Percentiles rank a stretch among this genome's conserved stretches.
phyloP scores from a whole-genome alignment of 495 filamentous ascomycete species.

The Cenococcum geophilum region DNA sequence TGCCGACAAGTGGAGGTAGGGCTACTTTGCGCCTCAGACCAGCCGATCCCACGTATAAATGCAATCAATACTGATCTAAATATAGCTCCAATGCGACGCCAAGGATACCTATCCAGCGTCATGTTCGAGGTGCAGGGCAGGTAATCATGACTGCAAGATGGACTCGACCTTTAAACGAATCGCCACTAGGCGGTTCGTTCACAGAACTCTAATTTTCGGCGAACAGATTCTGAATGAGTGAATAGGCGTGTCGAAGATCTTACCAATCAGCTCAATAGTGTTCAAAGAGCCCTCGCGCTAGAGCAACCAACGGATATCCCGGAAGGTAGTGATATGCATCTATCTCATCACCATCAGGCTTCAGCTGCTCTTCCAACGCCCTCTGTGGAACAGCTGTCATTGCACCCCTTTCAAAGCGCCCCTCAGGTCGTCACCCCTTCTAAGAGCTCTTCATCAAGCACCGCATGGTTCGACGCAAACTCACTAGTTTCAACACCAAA shows the following conservation, averaged over 20 bases:
- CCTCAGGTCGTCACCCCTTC: not conserved
- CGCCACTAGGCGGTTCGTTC: conserved; percentile 8
- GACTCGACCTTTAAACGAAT: conserved; percentile 20
- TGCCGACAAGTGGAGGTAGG: conserved; percentile 10
- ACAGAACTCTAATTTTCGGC: not conserved
- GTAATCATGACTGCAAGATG: conserved; percentile 15
- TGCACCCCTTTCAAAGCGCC: not conserved
- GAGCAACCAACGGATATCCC: conserved; percentile 2
- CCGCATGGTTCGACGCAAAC: not conserved
- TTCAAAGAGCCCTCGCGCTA: conserved; percentile 5
- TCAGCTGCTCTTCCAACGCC: not conserved
- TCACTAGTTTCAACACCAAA: not conserved
- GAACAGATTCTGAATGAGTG: not conserved
- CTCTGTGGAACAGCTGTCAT: not conserved
- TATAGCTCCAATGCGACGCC: conserved; percentile 19
- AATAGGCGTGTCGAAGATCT: conserved; percentile 5
- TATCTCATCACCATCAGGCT: not conserved
- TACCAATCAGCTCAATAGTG: conserved; percentile 8
- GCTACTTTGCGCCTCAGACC: not conserved
- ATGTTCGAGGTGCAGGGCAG: conserved; percentile 9
- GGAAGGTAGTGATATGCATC: not conserved
- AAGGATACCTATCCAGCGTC: conserved; percentile 12
- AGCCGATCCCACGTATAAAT: no score
- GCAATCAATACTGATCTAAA: not conserved
- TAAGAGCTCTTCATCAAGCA: not conserved